Evolutionary conservation across 306 rosid genomes (phyloP).

Genomic region (Vachellia pachyceras): DNA sequence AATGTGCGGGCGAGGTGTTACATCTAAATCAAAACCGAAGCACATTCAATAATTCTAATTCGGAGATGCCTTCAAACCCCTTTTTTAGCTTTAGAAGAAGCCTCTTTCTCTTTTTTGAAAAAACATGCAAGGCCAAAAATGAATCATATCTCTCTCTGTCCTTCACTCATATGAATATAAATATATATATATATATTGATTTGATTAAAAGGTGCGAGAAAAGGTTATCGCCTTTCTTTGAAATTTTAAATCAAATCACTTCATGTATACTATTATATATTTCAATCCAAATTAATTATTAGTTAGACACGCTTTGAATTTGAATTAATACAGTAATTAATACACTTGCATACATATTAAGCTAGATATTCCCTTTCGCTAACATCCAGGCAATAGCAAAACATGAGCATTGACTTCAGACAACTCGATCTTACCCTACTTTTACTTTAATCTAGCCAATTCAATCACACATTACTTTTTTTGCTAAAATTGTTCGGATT

Average conservation of each 20-base stretch:
- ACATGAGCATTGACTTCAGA: slow-evolving; percentile 8
- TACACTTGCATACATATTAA: not conserved
- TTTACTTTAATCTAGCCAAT: slow-evolving; percentile 23
- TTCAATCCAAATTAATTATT: not conserved
- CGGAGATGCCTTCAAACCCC: slow-evolving; percentile 29
- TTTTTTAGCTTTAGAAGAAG: slow-evolving; percentile 39
- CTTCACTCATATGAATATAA: too few species aligned
- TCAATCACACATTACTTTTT: slow-evolving; percentile 32
- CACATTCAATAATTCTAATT: slow-evolving; percentile 28
- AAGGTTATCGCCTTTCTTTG: slow-evolving; percentile 26
- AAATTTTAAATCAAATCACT: slow-evolving; percentile 7
- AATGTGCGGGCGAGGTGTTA: slow-evolving; percentile 45
- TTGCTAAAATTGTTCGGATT: slow-evolving; percentile 1
- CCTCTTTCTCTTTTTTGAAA: slow-evolving; percentile 28
- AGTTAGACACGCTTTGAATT: not conserved
- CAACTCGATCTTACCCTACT: slow-evolving; percentile 27
- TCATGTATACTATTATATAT: not conserved
- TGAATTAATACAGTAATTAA: not conserved
- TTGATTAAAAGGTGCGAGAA: slow-evolving; percentile 41
- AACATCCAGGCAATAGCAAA: slow-evolving; percentile 23
- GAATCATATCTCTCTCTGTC: slow-evolving; percentile 44
- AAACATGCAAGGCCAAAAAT: slow-evolving; percentile 43
- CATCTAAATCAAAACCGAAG: slow-evolving; percentile 45
- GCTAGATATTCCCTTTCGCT: slow-evolving; percentile 28
- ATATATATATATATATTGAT: slow-evolving; percentile 7